Conservation (phyloP, 495 filamentous ascomycete genomes). For the Elasticomyces elasticus region DNA sequence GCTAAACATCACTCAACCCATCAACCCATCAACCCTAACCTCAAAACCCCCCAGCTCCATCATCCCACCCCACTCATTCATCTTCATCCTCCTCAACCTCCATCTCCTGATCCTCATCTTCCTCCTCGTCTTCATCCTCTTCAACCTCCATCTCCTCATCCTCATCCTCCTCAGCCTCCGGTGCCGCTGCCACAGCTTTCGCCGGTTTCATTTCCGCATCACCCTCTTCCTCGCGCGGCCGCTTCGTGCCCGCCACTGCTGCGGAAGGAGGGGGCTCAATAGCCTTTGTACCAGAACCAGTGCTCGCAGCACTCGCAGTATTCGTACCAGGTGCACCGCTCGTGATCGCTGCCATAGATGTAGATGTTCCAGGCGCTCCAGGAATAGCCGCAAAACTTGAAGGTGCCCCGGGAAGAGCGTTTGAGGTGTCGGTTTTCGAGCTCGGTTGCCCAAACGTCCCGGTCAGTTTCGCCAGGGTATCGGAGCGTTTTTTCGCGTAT, state of each 20-base stretch:
- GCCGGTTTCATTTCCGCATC: too few species aligned
- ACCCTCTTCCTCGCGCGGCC: constrained; percentile 25
- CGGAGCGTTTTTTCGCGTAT: constrained; percentile 79
- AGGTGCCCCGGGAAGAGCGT: background rate
- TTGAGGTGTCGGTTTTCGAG: background rate
- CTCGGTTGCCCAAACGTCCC: constrained; percentile 53
- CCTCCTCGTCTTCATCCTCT: constrained; percentile 32
- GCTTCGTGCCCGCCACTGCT: constrained; percentile 25
- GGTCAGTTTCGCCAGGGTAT: constrained; percentile 78
- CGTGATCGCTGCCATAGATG: background rate
- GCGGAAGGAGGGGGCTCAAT: constrained; percentile 7
- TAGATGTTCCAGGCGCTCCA: background rate
- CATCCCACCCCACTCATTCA: too few species aligned
- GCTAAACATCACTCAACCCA: too few species aligned
- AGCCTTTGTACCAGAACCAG: constrained; percentile 6
- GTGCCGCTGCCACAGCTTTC: constrained; percentile 22
- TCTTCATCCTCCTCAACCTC: constrained; percentile 29
- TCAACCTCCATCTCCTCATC: constrained; percentile 30
- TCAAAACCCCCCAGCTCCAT: too few species aligned
- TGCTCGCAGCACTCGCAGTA: constrained; percentile 42
- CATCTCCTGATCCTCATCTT: constrained; percentile 30
- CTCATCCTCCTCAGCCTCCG: constrained; percentile 29
- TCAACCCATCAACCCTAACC: too few species aligned
- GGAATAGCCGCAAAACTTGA: constrained; percentile 9
- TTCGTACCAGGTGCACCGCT: background rate